Base-by-base conservation (phyloP, 805 yeast genomes). In the Candida qinlingensis region DNA sequence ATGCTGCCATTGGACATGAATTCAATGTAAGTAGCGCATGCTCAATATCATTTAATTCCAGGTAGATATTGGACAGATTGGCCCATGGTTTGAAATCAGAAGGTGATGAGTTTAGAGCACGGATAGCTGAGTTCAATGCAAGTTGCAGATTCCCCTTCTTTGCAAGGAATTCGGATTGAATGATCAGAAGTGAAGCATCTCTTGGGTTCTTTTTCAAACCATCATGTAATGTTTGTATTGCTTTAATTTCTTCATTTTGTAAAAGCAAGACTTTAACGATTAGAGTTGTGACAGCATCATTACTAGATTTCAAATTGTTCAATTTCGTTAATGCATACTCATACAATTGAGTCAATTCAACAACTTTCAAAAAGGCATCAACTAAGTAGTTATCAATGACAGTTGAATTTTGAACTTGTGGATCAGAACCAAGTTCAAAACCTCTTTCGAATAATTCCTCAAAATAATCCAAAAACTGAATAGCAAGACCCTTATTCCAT, bases 51-150 rank as follows among this genome's bases (percentile, higher is more conserved):
- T 80, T 81, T 45, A 79, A 61, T 41, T 75, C 74, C 37, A 85
- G 78, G 63, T 86, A 85, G 1, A 80, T 76, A 55, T 75, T 74
- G 7, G 85, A 86, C 49, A 87, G 65, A 49, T 78, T 66, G 4
- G 83, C 75, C 96, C 96, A 87, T 3, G 89, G 79, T 54, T 73
- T 76, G 63, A 85, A 86, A 57, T 81, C 86, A 6, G 90, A 83
- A 4, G 96, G 96, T 1, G 85, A 74, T 3, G 83, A 74, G 57
- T 81, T 80, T 5, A 85, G 89, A 1, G 88, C 84, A 60, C 73
- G 79, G 46, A 74, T 73, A 1, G 87, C 83, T 49, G 79, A 68
- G 37, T 75, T 76, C 47, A 83, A 67, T 1, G 88, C 85, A 51
- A 81, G 64, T 48, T 82, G 83, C 36, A 69, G 64, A 48, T 79